Percentiles rank a stretch among this genome's conserved stretches.
phyloP scores from a whole-genome alignment of 1,139 yeast species.

The Sugiyamaella neomexicana region DNA sequence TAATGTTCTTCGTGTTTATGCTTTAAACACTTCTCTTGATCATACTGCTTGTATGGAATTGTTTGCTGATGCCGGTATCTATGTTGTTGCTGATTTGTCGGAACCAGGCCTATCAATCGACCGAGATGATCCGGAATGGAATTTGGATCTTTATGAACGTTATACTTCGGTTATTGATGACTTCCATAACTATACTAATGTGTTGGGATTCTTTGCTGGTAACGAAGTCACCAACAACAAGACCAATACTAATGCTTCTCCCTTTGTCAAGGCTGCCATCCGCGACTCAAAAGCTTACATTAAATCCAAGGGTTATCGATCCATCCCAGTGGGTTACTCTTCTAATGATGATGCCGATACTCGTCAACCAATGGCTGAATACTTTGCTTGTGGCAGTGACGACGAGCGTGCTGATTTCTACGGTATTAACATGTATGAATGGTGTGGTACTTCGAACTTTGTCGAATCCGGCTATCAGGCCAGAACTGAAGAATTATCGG shows the following conservation, averaged over 20 bases:
- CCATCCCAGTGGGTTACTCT: constrained; percentile 90
- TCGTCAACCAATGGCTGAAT: constrained; percentile 58
- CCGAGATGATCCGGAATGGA: constrained; percentile 69
- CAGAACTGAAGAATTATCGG: constrained; percentile 68
- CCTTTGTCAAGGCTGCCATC: constrained; percentile 78
- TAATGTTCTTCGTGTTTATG: constrained; percentile 83
- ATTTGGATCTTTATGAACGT: constrained; percentile 52
- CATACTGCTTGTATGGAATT: constrained; percentile 90
- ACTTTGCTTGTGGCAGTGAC: constrained; percentile 68
- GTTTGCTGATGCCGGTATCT: constrained; percentile 89
- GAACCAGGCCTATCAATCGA: constrained; percentile 79
- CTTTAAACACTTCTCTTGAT: constrained; percentile 74
- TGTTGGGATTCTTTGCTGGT: constrained; percentile 93
- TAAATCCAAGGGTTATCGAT: constrained; percentile 56
- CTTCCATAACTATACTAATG: constrained; percentile 76
- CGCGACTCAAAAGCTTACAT: constrained; percentile 83
- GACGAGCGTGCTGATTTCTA: constrained; percentile 82
- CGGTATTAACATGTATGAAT: constrained; percentile 94
- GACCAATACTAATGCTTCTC: constrained; percentile 66
- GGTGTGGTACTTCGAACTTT: constrained; percentile 87
- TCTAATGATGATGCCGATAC: constrained; percentile 86
- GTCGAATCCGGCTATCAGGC: constrained; percentile 77
- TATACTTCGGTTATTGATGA: constrained; percentile 70
- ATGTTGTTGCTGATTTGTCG: constrained; percentile 84
- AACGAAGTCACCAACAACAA: constrained; percentile 87